Base-by-base conservation (phyloP, 441 rosid genomes). In the Populus hybrid region DNA sequence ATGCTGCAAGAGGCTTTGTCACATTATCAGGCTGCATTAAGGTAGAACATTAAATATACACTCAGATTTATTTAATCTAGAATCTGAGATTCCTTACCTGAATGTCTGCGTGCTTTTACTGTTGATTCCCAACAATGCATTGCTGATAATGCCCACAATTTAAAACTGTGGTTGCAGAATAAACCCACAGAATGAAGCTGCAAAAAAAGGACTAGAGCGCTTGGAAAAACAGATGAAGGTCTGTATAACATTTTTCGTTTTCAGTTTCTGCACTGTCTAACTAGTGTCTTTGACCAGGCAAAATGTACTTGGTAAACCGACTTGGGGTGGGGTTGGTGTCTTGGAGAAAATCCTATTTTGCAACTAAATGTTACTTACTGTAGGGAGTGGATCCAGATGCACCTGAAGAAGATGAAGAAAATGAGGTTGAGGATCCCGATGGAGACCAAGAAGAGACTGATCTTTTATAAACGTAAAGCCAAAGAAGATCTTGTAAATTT, bases 321-420 rank as follows among this genome's bases (percentile, higher is more conserved):
- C 23, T 63, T 36, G 14, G 34, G 24, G 23, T 28, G 18, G 18
- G 2, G 3, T 8, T 23, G 32, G 6, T 5, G 21, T 24, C 70
- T 23, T 23, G 53, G n/a, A 6, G 64, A 2, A 38, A 57, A 21
- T 6, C 3, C 59, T 57, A 57, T 61, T 23, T 59, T 6, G 10
- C 40, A 50, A 71, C 63, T 73, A 12, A 81, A 9, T 20, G 69
- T 11, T 24, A 24, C 61, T 77, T 18, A 35, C 75, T 85, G 84
- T 78, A 95, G 99, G 99, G 99, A 70, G 93, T 96, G 85, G 99
- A 96, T 86, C 99, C 99, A 9, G 98, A 96, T 88, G 99, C 97
- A 14, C 92, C 92, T 8, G 99, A 94, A 74, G 99, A 95, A 71
- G 98, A 96, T 71, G 99, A 96, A 71, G 98, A 94, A 77, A 94